Base-by-base conservation (phyloP, 371 early-diverging fungal species). In the Actinomortierella wolfii region DNA sequence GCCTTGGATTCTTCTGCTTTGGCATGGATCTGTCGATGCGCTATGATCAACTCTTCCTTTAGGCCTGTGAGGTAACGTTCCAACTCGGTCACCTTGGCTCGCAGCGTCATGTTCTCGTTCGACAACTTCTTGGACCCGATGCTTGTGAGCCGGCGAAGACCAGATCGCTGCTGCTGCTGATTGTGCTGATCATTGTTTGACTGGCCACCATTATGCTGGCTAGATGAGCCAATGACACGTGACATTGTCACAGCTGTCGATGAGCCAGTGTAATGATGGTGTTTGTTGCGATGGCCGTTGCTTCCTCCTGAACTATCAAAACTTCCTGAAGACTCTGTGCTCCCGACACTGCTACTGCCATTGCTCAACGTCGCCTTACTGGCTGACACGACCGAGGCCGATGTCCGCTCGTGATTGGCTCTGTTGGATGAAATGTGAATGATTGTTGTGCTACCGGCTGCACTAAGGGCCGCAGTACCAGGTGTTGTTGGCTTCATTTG, bases 11-110 rank as follows among this genome's bases (percentile, higher is more conserved):
- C 67, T 7, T 45, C 23, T 18, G 57, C 56, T 53, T 73, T 66
- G 45, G 49, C 7, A 18, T 59, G 67, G 29, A 73, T 53, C 49
- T 66, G 58, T 6, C 56, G 54, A 28, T 58, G 62, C 1, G 73
- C 54, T 0, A 66, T 43, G 39, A 73, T 57, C 9, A 73, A 58
- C 25, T 61, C 73, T 39, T 73, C 60, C 42, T 73, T 73, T n/a
- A 73, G 63, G 2, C 73, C 73, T 3, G 59, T 48, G 11, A 73
- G 51, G 49, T 73, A 73, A 11, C 73, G 59, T 42, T 73, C 73
- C 44, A 73, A 54, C 18, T 73, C 74, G 14, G 57, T 18, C 11
- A 63, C 54, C 49, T 73, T 73, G 50, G 56, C 34, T 9, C 64
- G 59, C 9, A 67, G 43, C 2, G 57, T 57, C 26, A 25, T 13